Conservation (phyloP, 1,284 basidiomycete genomes). For the Sanghuangporus baumii region DNA sequence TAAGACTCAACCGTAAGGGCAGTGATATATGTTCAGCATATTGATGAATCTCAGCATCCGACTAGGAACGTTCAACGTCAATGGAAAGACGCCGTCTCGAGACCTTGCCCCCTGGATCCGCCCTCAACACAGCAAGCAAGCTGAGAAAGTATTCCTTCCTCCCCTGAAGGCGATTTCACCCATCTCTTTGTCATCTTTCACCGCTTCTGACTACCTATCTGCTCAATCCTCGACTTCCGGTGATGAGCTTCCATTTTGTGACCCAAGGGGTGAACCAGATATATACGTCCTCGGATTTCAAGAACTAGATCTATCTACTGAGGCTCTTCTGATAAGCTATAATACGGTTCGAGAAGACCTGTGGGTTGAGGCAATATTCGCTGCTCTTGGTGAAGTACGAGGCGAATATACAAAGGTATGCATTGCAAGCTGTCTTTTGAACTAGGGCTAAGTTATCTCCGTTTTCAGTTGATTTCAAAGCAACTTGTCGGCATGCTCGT, state of each 20-base stretch:
- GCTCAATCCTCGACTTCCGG: background rate
- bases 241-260: conserved; percentile 10
- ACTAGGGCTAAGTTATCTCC: background rate
- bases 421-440: conserved; percentile 23
- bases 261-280: conserved; percentile 46
- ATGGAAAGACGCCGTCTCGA: conserved; percentile 65
- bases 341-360: conserved; percentile 59
- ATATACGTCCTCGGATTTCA: conserved; percentile 68
- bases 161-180: conserved; percentile 27
- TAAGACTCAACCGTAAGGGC: conserved; percentile 13
- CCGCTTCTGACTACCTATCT: conserved; percentile 5
- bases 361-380: conserved; percentile 59
- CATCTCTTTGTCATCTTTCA: background rate
- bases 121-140: conserved; percentile 8
- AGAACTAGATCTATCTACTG: conserved; percentile 69
- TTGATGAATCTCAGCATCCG: conserved; percentile 40
- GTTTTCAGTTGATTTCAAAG: conserved; percentile 54
- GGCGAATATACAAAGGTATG: conserved; percentile 55
- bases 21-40: background rate
- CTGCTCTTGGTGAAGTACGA: conserved; percentile 62
- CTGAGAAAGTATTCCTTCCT: conserved; percentile 30
- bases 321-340: conserved; percentile 63
- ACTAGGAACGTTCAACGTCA: conserved; percentile 75
- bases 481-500: conserved; percentile 77
- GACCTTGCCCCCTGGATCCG: conserved; percentile 50